Evolutionary conservation across 2,329 filamentous ascomycete genomes (phyloP).

Genomic region (Aspergillus tamarii): DNA sequence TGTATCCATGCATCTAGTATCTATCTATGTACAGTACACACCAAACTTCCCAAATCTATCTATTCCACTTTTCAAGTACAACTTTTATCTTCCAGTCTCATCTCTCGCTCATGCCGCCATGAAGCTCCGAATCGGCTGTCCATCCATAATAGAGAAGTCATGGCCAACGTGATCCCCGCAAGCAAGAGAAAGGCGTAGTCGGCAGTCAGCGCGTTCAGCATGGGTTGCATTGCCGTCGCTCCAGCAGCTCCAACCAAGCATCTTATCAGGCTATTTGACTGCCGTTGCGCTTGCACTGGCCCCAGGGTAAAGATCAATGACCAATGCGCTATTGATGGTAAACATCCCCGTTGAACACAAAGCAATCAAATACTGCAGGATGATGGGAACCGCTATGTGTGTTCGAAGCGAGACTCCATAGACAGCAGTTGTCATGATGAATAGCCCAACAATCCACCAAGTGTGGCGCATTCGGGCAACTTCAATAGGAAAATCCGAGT

Average conservation of each 20-base stretch:
- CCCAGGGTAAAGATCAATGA: conserved; percentile 43
- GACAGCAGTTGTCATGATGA: conserved; percentile 23
- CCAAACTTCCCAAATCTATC: neutral
- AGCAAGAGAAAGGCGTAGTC: conserved; percentile 31
- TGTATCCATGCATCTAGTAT: neutral
- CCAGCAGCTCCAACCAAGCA: conserved; percentile 41
- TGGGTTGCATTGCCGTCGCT: conserved; percentile 35
- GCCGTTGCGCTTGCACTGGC: conserved; percentile 41
- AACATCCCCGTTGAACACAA: conserved; percentile 39
- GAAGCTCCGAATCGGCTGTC: conserved; percentile 32
- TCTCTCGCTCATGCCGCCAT: conserved; percentile 30
- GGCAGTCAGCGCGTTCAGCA: conserved; percentile 38
- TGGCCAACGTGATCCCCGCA: conserved; percentile 30
- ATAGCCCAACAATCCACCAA: conserved; percentile 11
- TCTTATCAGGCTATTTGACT: conserved; percentile 41
- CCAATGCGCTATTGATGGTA: conserved; percentile 39
- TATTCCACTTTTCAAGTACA: neutral
- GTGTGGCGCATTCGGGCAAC: conserved; percentile 10
- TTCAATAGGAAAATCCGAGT: conserved; percentile 9
- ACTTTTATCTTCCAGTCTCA: neutral
- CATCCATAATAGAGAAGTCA: conserved; percentile 28
- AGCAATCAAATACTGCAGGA: conserved; percentile 44
- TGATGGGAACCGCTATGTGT: conserved; percentile 39
- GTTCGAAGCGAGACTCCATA: conserved; percentile 41
- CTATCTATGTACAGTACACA: neutral